phyloP scores from a whole-genome alignment of 129 eudicot genomes.

The Logfia minima region DNA sequence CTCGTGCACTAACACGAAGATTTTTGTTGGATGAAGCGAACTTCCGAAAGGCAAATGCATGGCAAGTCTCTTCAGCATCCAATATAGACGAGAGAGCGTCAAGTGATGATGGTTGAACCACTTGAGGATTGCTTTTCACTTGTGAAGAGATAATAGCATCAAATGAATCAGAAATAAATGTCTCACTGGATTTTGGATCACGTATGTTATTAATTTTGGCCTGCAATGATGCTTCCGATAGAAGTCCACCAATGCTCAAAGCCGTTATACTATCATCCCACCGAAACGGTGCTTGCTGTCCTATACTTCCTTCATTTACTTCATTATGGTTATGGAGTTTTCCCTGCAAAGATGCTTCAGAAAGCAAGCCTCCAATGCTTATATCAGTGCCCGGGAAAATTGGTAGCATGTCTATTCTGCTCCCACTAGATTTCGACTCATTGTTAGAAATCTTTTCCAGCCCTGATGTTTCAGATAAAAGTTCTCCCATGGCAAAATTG shows the following conservation, averaged over 20 bases:
- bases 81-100: slow-evolving; percentile 57
- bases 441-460: slow-evolving; percentile 28
- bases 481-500: too few species aligned
- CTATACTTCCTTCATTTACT: slow-evolving; percentile 25
- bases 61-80: slow-evolving; percentile 95
- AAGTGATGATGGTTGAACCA: slow-evolving; percentile 29
- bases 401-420: slow-evolving; percentile 25
- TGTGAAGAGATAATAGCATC: slow-evolving; percentile 45
- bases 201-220: slow-evolving; percentile 41
- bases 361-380: slow-evolving; percentile 60
- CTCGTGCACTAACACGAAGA: slow-evolving; percentile 39
- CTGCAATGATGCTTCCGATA: slow-evolving; percentile 79
- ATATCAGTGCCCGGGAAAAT: slow-evolving; percentile 36
- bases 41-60: slow-evolving; percentile 69
- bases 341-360: slow-evolving; percentile 65
- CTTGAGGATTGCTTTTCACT: slow-evolving; percentile 33
- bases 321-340: slow-evolving; percentile 33
- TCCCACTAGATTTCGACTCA: slow-evolving; percentile 19
- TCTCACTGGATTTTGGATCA: slow-evolving; percentile 30
- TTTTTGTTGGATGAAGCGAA: slow-evolving; percentile 40
- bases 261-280: slow-evolving; percentile 59
- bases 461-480: slow-evolving; percentile 42
- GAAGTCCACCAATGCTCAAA: slow-evolving; percentile 77
- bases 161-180: slow-evolving; percentile 44
- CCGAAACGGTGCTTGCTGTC: slow-evolving; percentile 32